A percentile compares a stretch with the other conserved stretches of the same genome.
phyloP scores from a whole-genome alignment of 257 asterid species.

The Solanum megistacrolobum region DNA sequence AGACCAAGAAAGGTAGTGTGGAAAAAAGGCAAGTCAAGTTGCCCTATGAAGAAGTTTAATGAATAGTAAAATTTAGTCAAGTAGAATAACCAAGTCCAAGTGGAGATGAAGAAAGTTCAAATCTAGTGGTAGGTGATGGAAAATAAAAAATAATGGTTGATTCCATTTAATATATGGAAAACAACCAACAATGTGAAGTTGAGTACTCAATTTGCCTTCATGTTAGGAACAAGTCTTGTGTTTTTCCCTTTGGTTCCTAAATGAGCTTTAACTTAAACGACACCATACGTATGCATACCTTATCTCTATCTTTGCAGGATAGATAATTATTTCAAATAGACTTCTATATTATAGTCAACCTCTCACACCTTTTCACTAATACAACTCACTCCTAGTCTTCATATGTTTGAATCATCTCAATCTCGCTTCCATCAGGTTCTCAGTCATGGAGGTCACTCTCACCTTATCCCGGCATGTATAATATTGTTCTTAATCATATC shows the following conservation, averaged over 20 bases:
- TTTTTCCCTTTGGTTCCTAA: background rate
- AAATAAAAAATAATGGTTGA: background rate
- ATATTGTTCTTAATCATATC: too few relatives aligned
- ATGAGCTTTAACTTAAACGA: too few relatives aligned
- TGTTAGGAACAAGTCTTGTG: background rate
- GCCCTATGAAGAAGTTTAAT: background rate
- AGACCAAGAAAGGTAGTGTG: too few relatives aligned
- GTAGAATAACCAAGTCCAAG: background rate
- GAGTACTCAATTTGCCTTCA: background rate
- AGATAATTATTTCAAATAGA: background rate
- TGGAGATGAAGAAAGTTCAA: background rate
- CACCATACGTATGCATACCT: too few relatives aligned
- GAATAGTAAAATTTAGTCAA: background rate
- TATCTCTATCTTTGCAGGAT: too few relatives aligned
- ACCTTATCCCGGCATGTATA: too few relatives aligned
- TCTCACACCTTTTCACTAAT: too few relatives aligned
- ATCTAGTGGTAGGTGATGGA: background rate
- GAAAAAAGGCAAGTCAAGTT: too few relatives aligned
- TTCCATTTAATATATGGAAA: background rate
- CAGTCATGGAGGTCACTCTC: too few relatives aligned
- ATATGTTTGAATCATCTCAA: too few relatives aligned
- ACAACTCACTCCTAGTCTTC: background rate
- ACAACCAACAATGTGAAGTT: background rate
- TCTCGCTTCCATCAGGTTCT: too few relatives aligned
- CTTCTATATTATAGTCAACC: background rate